phyloP scores from a whole-genome alignment of 345 rosid species.

The Psidium friedrichsthalianum region DNA sequence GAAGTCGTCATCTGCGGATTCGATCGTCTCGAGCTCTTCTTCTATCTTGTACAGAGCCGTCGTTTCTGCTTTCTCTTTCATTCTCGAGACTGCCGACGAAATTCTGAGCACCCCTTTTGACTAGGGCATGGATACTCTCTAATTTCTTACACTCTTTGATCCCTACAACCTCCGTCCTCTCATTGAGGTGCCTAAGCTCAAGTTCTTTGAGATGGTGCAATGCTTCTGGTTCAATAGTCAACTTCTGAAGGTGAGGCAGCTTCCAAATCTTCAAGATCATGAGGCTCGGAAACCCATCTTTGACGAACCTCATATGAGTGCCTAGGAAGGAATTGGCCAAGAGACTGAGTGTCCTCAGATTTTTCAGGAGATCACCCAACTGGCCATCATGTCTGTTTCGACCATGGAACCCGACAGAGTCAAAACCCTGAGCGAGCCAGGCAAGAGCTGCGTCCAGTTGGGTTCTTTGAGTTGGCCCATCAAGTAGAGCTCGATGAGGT shows the following conservation, averaged over 20 bases:
- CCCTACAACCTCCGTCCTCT: rapidly evolving
- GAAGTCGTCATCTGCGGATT: rapidly evolving
- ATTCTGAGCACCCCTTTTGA: rapidly evolving
- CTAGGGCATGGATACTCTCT: rapidly evolving
- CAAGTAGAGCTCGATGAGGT: not conserved
- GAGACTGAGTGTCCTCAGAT: not conserved
- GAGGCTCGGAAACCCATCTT: not conserved
- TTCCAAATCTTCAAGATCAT: not conserved
- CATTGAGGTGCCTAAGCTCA: not conserved
- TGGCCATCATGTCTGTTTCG: not conserved
- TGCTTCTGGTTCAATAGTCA: rapidly evolving
- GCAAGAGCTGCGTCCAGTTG: not conserved
- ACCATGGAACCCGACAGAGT: not conserved
- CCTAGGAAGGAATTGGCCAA: not conserved
- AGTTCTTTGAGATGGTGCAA: not conserved
- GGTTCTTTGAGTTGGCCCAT: not conserved
- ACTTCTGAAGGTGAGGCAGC: not conserved
- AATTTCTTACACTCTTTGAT: rapidly evolving
- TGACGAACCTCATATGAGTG: rapidly evolving
- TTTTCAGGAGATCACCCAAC: not conserved
- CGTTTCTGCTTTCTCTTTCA: rapidly evolving
- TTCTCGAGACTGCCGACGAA: rapidly evolving
- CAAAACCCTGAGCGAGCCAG: not conserved
- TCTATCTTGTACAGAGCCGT: not conserved
- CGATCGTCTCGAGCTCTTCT: no score